Conservation (phyloP, 257 asterid genomes). For the Anisodus acutangulus region DNA sequence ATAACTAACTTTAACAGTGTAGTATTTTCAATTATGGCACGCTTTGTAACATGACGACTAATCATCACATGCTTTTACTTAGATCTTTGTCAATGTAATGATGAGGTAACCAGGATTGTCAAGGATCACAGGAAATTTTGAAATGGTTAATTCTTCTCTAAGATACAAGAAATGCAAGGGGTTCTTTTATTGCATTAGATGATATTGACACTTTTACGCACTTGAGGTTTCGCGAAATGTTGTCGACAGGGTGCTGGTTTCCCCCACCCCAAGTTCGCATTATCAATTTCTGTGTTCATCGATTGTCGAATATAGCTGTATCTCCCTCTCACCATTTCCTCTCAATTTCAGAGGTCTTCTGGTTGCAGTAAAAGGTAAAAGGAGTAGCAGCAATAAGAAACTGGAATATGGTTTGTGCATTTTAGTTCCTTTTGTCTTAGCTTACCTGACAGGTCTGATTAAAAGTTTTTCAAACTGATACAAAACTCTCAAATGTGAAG, state of each 20-base stretch:
- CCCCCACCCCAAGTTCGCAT: background rate
- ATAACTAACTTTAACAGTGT: slow-evolving; percentile 2
- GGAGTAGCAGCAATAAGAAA: background rate
- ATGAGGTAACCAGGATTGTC: slow-evolving; percentile 1
- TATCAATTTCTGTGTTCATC: background rate
- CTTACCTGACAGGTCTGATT: background rate
- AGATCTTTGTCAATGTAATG: background rate
- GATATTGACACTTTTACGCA: background rate
- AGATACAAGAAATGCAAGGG: background rate
- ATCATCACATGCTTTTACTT: background rate
- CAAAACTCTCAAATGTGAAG: background rate
- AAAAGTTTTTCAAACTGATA: background rate
- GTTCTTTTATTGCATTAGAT: slow-evolving; percentile 10
- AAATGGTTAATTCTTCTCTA: background rate
- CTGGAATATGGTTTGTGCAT: background rate
- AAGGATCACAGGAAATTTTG: background rate
- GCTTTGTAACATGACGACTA: background rate
- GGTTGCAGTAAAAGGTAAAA: background rate
- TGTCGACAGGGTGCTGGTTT: background rate
- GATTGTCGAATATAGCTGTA: background rate
- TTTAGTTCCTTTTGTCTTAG: background rate
- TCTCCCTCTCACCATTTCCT: background rate
- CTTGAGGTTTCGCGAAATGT: background rate
- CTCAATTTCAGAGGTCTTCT: background rate
- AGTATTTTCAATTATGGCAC: background rate